A percentile compares a stretch with the other conserved stretches of the same genome.
Evolutionary conservation across 73 alveolate genomes (phyloP).

Genomic region (Paramecium bursaria): DNA sequence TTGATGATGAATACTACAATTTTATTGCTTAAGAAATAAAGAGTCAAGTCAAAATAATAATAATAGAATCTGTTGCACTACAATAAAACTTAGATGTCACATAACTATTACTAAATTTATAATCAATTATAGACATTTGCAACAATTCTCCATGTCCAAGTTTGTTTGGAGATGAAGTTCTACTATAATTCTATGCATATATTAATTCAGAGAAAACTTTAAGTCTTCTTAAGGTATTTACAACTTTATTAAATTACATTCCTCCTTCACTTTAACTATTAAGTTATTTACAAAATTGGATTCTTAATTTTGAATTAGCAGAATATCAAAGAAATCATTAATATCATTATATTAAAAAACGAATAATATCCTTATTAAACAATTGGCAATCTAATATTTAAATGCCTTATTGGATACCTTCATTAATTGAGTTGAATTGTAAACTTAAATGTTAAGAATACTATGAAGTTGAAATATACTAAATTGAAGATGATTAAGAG

Average conservation of each 20-base stretch:
- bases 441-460: neutral
- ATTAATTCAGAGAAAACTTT: neutral
- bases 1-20: conserved; percentile 1
- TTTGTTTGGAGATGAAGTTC: conserved; percentile 8
- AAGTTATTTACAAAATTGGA: neutral
- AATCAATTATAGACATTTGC: conserved; percentile 1
- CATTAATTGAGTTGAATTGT: neutral
- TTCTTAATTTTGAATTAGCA: too few species aligned
- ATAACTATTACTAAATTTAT: neutral
- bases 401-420: conserved; percentile 53
- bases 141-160: conserved; percentile 48
- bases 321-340: too few species aligned
- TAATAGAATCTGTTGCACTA: neutral
- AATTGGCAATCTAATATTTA: conserved; percentile 2
- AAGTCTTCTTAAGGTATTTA: neutral
- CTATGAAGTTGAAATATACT: neutral
- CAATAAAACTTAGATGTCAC: neutral
- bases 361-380: neutral
- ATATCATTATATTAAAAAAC: too few species aligned
- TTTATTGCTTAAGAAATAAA: neutral
- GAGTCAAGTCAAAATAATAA: neutral
- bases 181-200: neutral
- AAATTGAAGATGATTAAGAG: neutral
- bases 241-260: neutral
- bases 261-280: neutral